These are phyloP conservation scores for Rhododendron vialii DNA, from an alignment of 148 eudicot species.

Conservation along the genomic window DNA sequence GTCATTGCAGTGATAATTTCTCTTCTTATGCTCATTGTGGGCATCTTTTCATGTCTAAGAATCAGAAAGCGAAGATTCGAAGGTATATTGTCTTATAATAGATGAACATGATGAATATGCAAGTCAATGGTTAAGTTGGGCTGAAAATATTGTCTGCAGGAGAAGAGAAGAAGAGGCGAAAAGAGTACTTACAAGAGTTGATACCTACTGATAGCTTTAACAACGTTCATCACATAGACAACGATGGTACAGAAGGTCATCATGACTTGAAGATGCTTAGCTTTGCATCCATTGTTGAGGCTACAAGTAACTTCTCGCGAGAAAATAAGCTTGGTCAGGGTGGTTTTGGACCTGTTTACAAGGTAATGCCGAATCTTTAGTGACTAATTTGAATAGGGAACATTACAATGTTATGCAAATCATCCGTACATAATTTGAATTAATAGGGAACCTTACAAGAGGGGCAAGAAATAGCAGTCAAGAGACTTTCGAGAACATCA, in stretches of 20 bases:
- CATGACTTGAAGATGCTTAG: slow-evolving; percentile 15
- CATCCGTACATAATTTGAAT: not conserved
- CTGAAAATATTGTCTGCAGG: slow-evolving; percentile 1
- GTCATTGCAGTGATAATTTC: slow-evolving; percentile 11
- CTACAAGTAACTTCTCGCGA: slow-evolving; percentile 19
- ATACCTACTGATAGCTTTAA: slow-evolving; percentile 11
- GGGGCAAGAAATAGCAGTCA: slow-evolving; percentile 15
- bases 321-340: slow-evolving; percentile 26
- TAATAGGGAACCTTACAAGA: slow-evolving; percentile 7
- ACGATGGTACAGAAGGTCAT: slow-evolving; percentile 7
- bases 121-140: not conserved
- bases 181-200: slow-evolving; percentile 6
- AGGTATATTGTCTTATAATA: slow-evolving; percentile 11
- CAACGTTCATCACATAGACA: not conserved
- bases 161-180: slow-evolving; percentile 10
- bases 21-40: not conserved
- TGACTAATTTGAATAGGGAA: not conserved
- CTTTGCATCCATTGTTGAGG: slow-evolving; percentile 9
- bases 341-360: slow-evolving; percentile 25
- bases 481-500: slow-evolving; percentile 20
- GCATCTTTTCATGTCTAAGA: not conserved
- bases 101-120: not conserved
- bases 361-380: not conserved
- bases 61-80: slow-evolving; percentile 4
- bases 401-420: not conserved